Conservation (phyloP, 257 asterid species). For the Ballota nigra region DNA sequence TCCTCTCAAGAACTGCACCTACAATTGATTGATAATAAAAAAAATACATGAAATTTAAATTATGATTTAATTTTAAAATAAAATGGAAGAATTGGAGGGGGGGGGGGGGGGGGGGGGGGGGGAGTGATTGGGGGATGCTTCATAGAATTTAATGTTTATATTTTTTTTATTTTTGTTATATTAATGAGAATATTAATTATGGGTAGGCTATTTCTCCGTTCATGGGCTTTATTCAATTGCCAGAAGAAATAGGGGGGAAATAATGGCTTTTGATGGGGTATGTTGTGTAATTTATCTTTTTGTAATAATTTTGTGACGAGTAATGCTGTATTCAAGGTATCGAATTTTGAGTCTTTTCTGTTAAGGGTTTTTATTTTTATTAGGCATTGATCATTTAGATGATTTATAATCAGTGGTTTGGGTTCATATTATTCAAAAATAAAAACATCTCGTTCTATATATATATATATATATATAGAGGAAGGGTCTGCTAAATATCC, state of each 20-base stretch:
- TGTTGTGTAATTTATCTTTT: background rate
- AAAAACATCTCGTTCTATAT: no score
- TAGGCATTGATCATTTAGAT: no score
- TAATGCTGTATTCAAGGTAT: background rate
- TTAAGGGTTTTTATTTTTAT: no score
- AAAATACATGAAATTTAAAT: background rate
- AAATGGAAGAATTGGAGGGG: background rate
- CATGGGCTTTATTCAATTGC: background rate
- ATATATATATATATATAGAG: no score
- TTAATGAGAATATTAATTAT: background rate
- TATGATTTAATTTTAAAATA: background rate
- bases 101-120: background rate
- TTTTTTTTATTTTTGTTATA: background rate
- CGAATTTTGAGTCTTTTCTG: background rate
- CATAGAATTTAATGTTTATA: background rate
- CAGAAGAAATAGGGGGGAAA: background rate
- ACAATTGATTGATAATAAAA: conserved; percentile 3
- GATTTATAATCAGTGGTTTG: no score
- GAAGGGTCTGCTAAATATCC: no score
- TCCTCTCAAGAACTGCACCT: conserved; percentile 63
- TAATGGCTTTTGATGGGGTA: background rate
- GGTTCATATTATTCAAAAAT: no score
- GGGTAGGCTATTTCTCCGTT: background rate
- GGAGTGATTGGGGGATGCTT: background rate
- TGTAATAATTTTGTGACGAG: conserved; percentile 15